Evolutionary conservation across 495 filamentous ascomycete species (phyloP), one percentile per base, ranked within the genome.

Genomic region (Penicillium coffeae): DNA sequence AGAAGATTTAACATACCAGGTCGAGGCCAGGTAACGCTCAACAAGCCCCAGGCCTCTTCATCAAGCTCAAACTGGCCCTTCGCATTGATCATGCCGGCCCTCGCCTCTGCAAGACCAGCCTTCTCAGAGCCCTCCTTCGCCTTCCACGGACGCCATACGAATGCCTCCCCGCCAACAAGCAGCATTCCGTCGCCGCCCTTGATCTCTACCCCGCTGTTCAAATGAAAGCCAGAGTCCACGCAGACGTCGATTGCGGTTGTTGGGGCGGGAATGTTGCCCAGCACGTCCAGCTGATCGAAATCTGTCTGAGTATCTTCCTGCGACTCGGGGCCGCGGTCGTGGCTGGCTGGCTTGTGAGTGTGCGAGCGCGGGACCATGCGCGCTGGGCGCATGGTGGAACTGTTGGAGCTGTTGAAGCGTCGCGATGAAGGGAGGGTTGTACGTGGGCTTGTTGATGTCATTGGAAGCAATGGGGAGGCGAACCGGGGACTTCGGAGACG

Each of bases 21-120:
- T 64, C 93, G 85, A 50, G 93, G 93, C 87, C 87, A 95, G 20
- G 95, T 74, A 52, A 90, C 36, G 32, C 80, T 79, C 64, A 98
- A 68, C 41, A 95, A 36, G 0, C 87, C 90, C 77, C 89, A 94
- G 25, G 72, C 85, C 39, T 65, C 59, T 53, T 85, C 84, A 38
- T 73, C 70, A 6, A 92, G 74, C 57, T 94, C 88, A 80, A 87
- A 92, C 60, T 90, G 84, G 8, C 92, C 90, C 65, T 82, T 87
- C 18, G 59, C 59, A 66, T 95, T 94, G 10, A 86, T 55, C 65
- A 93, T 73, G 38, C 56, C 48, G 38, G 62, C 56, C 63, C 73
- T 68, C 48, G 66, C 54, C 53, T 65, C 52, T 50, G 58, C 49
- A 42, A 63, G 48, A 25, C 56, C 40, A n/a, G n/a, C n/a, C 30